Percentiles rank a stretch among this genome's conserved stretches.
phyloP scores from a whole-genome alignment of 805 yeast genomes.

The Saccharomycopsis fibuligera region DNA sequence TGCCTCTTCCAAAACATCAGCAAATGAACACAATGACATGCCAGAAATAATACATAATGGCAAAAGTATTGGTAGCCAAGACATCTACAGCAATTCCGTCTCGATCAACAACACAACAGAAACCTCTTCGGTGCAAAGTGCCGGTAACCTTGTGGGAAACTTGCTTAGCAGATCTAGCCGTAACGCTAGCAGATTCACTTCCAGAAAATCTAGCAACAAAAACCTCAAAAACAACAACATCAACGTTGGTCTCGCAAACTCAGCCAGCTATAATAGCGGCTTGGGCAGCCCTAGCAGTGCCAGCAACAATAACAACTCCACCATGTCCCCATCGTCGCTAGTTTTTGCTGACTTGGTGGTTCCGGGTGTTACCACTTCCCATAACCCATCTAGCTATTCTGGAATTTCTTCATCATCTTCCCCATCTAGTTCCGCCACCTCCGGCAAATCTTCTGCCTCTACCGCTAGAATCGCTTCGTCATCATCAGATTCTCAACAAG shows the following conservation, averaged over 20 bases:
- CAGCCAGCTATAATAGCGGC: too few species aligned
- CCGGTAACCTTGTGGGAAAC: background rate
- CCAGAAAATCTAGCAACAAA: slow-evolving; percentile 2
- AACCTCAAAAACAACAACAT: background rate
- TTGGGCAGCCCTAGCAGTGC: background rate
- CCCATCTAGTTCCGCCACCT: background rate
- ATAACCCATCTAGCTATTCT: background rate
- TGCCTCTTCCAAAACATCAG: background rate
- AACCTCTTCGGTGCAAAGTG: background rate
- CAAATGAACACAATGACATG: background rate
- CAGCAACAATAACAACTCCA: background rate
- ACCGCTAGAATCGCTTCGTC: too few species aligned
- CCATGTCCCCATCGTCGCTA: background rate
- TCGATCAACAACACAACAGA: background rate
- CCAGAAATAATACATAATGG: too few species aligned
- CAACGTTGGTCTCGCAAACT: too few species aligned
- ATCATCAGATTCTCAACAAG: too few species aligned
- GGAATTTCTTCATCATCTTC: too few species aligned
- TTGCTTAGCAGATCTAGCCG: background rate
- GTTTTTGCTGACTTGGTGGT: slow-evolving; percentile 1
- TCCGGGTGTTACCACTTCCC: too few species aligned
- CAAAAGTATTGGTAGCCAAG: background rate
- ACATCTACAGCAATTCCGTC: background rate
- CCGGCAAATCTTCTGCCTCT: background rate
- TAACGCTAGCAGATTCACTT: background rate